These are phyloP conservation scores for Pseudisothecium myosuroides DNA, from an alignment of 225 moss, liverwort and hornwort genomes.

Conservation along the genomic window DNA sequence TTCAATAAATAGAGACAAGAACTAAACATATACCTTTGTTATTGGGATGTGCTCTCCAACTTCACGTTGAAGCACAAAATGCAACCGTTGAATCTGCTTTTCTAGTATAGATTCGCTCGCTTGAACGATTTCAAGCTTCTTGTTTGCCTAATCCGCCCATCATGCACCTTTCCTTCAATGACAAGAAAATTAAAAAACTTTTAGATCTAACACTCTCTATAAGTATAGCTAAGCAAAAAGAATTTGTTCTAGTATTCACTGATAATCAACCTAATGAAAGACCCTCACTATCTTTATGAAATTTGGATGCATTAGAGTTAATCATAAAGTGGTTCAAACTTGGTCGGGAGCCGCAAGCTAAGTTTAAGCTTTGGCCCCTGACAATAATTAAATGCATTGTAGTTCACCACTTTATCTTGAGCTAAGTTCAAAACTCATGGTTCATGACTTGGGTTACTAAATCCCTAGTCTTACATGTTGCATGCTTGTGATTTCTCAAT, in stretches of 20 bases:
- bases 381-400: not conserved
- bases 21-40: constrained; percentile 42
- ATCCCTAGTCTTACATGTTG: fast-evolving
- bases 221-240: not conserved
- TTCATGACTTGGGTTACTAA: not conserved
- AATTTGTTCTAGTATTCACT: not conserved
- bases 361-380: fast-evolving
- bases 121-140: constrained; percentile 60
- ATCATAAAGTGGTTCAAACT: not conserved
- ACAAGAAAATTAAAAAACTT: not conserved
- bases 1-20: not conserved
- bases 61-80: constrained; percentile 65
- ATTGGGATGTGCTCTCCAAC: constrained; percentile 80
- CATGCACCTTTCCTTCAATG: constrained; percentile 22
- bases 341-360: not conserved
- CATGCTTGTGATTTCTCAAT: not conserved
- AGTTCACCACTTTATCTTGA: not conserved
- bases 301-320: not conserved
- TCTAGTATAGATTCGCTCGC: constrained; percentile 55
- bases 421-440: not conserved
- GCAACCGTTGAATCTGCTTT: constrained; percentile 53
- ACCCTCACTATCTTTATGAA: not conserved
- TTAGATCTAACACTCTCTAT: not conserved
- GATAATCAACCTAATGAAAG: not conserved
- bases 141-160: constrained; percentile 52